Evolutionary conservation across 2,329 filamentous ascomycete species (phyloP).

Genomic region (Trichocomaceae sp.): DNA sequence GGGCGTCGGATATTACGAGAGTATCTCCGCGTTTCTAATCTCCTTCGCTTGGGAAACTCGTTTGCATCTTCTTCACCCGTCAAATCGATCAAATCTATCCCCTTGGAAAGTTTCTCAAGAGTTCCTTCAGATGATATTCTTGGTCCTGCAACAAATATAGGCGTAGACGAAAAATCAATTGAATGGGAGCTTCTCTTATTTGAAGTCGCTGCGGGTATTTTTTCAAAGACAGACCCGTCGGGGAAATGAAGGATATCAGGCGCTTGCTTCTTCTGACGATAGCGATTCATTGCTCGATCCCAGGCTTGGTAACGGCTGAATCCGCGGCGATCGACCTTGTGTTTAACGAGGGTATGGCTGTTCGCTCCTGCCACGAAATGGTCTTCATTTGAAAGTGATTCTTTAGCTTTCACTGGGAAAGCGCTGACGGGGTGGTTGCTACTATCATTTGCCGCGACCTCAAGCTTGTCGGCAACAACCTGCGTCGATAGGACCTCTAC

Average conservation of each 20-base stretch:
- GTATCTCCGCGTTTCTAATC: conserved; percentile 23
- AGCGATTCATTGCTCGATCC: conserved; percentile 39
- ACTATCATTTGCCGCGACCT: conserved; percentile 32
- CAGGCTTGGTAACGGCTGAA: conserved; percentile 44
- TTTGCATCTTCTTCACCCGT: conserved; percentile 18
- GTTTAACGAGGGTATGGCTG: conserved; percentile 17
- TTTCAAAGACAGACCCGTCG: conserved; percentile 19
- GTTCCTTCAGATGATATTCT: conserved; percentile 17
- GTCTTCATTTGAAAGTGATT: conserved; percentile 1
- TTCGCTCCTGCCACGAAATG: background rate
- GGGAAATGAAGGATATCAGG: conserved; percentile 20
- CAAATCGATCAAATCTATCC: conserved; percentile 19
- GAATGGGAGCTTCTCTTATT: conserved; percentile 17
- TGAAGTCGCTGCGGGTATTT: conserved; percentile 16
- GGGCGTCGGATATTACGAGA: conserved; percentile 4
- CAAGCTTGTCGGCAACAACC: conserved; percentile 29
- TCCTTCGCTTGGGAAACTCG: conserved; percentile 29
- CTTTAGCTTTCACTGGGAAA: conserved; percentile 21
- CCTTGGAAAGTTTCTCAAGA: conserved; percentile 20
- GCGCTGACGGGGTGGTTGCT: conserved; percentile 32
- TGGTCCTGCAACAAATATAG: conserved; percentile 29
- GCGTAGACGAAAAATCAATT: conserved; percentile 19
- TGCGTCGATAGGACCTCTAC: conserved; percentile 40
- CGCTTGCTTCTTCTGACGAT: conserved; percentile 25
- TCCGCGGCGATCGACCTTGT: conserved; percentile 36